Evolutionary conservation across 495 filamentous ascomycete genomes (phyloP), one percentile per base, ranked within the genome.

Genomic region (Talaromyces liani): DNA sequence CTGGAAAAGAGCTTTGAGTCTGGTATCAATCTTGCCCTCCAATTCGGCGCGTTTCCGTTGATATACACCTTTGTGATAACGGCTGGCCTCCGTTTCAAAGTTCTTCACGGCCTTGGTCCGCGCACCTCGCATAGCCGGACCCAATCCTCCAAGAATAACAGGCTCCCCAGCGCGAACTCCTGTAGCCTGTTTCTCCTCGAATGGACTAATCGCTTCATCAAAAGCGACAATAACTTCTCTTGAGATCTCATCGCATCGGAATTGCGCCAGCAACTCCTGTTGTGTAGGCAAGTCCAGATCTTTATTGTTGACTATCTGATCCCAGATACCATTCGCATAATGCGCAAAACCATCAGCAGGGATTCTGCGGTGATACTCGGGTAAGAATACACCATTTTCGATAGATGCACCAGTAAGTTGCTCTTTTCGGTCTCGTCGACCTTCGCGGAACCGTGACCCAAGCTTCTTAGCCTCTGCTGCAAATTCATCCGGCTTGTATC

Each of bases 281-380:
- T 98, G 94, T 0, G 94, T 97, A 16, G 94, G 94, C 34, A 98
- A 76, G 78, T 98, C 94, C 65, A 98, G 79, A 69, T 98, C 94
- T 75, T 98, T 98, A 77, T 98, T 98, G 76, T 92, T 90, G 68
- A 96, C 91, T 68, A 98, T 98, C 74, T 97, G 94, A 71, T 97
- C 91, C 94, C 94, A 98, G 16, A 98, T 86, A 41, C 92, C 90
- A 69, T 92, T 87, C 8, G 94, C 93, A 71, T 98, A 98, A 60
- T 90, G 81, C 3, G 93, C 87, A 72, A 97, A 93, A 5, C 94
- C 94, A 72, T 98, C 94, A 9, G 94, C 94, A 45, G 94, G 94
- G 62, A 98, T 97, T 61, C 95, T 83, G 63, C 94, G 83, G 77
- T 98, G 94, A 71, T 98, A 98, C 66, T 96, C 91, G 14, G 94